Conservation (phyloP, 1,284 basidiomycete species). For the Naganishia sp. region DNA sequence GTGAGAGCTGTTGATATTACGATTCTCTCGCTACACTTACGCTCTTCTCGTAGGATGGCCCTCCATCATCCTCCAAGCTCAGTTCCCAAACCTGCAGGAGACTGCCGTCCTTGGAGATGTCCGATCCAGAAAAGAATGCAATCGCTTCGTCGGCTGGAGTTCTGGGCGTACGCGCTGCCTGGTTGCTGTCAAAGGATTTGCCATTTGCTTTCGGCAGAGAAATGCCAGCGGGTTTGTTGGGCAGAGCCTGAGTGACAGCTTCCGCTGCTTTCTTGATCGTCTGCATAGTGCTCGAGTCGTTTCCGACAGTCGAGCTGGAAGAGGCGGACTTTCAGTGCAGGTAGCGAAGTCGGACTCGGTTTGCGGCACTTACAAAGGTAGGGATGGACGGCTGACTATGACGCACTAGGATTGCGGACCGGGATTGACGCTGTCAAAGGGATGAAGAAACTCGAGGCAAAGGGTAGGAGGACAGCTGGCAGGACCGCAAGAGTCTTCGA, state of each 20-base stretch:
- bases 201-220: conserved; percentile 21
- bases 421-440: neutral
- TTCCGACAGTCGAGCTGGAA: too few relatives aligned
- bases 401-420: neutral
- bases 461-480: neutral
- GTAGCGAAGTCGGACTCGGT: too few relatives aligned
- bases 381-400: neutral
- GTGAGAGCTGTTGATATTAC: neutral
- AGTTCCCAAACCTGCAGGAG: conserved; percentile 82
- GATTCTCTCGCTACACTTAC: conserved; percentile 58
- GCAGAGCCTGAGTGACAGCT: conserved; percentile 24
- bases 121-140: conserved; percentile 73
- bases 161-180: conserved; percentile 60
- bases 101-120: conserved; percentile 54
- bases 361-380: too few relatives aligned
- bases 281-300: neutral
- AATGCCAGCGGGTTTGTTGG: conserved; percentile 10
- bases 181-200: neutral
- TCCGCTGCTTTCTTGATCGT: conserved; percentile 29
- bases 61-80: conserved; percentile 80
- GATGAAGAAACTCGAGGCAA: neutral
- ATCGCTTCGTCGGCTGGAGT: conserved; percentile 89
- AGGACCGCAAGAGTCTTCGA: neutral
- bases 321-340: too few relatives aligned
- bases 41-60: conserved; percentile 76